phyloP scores from a whole-genome alignment of 305 asterid species.

The Petunia hybrid region DNA sequence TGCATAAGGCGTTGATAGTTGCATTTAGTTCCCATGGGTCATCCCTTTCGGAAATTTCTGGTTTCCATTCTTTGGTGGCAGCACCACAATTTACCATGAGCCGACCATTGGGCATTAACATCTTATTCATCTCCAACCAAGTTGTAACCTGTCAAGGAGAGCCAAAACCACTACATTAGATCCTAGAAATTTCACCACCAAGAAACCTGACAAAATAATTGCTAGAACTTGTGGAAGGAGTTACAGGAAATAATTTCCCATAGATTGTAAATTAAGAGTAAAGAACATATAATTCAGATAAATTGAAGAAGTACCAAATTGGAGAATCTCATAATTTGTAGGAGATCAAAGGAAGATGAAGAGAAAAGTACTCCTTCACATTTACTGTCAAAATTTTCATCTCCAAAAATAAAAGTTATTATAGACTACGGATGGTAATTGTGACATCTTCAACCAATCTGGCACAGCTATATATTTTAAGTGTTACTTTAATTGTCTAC shows the following conservation, averaged over 20 bases:
- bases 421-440: not conserved
- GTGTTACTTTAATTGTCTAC: not conserved
- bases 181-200: constrained; percentile 12
- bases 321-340: constrained; percentile 14
- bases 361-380: constrained; percentile 13
- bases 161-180: constrained; percentile 28
- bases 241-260: not conserved
- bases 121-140: constrained; percentile 61
- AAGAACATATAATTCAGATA: not conserved
- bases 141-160: constrained; percentile 58
- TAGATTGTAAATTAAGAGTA: no score
- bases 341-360: constrained; percentile 1
- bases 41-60: constrained; percentile 23
- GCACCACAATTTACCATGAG: constrained; percentile 84
- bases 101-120: constrained; percentile 78
- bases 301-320: constrained; percentile 18
- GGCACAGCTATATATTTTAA: not conserved
- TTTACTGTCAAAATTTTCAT: not conserved
- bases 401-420: not conserved
- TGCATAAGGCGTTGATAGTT: constrained; percentile 64
- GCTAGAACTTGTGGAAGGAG: not conserved
- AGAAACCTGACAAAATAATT: constrained; percentile 11
- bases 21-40: constrained; percentile 49
- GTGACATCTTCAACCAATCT: constrained; percentile 17
- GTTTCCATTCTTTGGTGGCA: constrained; percentile 15